Evolutionary conservation across 2,329 filamentous ascomycete species (phyloP).

Genomic region (Diaporthe humulicola): DNA sequence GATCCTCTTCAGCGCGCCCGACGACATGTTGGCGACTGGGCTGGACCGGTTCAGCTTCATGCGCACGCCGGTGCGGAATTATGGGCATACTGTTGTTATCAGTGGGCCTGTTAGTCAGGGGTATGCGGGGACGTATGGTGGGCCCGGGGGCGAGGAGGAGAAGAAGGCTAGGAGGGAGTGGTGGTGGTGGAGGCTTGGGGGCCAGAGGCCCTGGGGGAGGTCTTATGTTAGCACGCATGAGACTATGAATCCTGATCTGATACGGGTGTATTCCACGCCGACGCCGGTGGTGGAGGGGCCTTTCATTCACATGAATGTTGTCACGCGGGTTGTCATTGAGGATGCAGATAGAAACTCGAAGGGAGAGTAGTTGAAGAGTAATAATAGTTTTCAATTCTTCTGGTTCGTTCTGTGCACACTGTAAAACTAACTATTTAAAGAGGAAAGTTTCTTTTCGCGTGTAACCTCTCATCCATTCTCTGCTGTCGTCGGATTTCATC

Average conservation of each 20-base stretch:
- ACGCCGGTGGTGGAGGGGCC: slow-evolving; percentile 7
- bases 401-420: background rate
- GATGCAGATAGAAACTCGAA: background rate
- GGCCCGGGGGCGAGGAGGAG: background rate
- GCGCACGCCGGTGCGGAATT: slow-evolving; percentile 34
- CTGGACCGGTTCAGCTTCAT: slow-evolving; percentile 41
- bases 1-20: slow-evolving; percentile 39
- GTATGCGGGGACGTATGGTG: slow-evolving; percentile 3
- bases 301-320: slow-evolving; percentile 27
- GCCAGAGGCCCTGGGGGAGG: background rate
- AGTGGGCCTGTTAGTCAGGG: slow-evolving; percentile 17
- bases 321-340: slow-evolving; percentile 5
- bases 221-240: slow-evolving; percentile 16
- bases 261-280: background rate
- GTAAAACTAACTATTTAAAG: too few relatives aligned
- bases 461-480: background rate
- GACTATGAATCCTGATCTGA: slow-evolving; percentile 12
- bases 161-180: background rate
- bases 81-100: slow-evolving; percentile 7
- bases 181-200: slow-evolving; percentile 33
- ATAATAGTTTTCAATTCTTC: background rate
- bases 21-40: slow-evolving; percentile 39
- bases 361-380: background rate
- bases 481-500: too few relatives aligned
- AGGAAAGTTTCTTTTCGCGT: too few relatives aligned